Evolutionary conservation across 2,329 filamentous ascomycete species (phyloP), one percentile per base, ranked within the genome.

Genomic region (Ampelomyces quisqualis): DNA sequence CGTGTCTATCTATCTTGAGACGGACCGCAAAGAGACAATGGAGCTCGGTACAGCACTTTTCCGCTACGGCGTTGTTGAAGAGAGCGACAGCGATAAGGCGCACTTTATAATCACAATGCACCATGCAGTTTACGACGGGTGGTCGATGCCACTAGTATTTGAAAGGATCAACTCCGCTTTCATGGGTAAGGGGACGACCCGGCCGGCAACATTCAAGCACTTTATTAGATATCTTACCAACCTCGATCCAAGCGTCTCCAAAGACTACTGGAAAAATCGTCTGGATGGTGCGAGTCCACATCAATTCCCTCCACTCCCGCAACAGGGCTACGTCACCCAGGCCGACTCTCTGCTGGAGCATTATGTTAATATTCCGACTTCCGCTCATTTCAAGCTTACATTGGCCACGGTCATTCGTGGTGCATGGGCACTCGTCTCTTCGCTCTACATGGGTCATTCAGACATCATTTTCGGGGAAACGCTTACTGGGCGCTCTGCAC

Each of bases 391-490:
- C 2, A 75, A 72, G 28, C 67, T 79, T 2, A 73, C 73, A 0
- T 61, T 75, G 0, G 71, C 76, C 0, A 73, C 77, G 0, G 67
- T 82, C 3, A 67, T 84, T 3, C 74, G 77, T 17, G 71, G 80
- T n/a, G 79, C 80, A 0, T 84, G 80, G 80, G 77, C 73, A 0
- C 65, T 84, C 14, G 70, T 82, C 0, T 65, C 82, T 0, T 74
- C 78, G 2, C 70, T 73, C 1, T 82, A 80, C 49, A 73, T 77
- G 3, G 77, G 77, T 1, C 70, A 70, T 11, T 69, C 76, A 15
- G 71, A 73, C 8, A 73, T 82, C 6, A 73, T 75, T 24, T 83
- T 84, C 47, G 81, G 80, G 8, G 77, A 80, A 65, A 82, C 79
- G 0, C 66, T 83, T 3, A 80, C 78, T 0, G 79, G 80, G 2